A percentile compares a stretch with the other conserved stretches of the same genome.
These are phyloP conservation scores for Zizania latifolia DNA, from an alignment of 176 grass and related monocot genomes.

Conservation along the genomic window DNA sequence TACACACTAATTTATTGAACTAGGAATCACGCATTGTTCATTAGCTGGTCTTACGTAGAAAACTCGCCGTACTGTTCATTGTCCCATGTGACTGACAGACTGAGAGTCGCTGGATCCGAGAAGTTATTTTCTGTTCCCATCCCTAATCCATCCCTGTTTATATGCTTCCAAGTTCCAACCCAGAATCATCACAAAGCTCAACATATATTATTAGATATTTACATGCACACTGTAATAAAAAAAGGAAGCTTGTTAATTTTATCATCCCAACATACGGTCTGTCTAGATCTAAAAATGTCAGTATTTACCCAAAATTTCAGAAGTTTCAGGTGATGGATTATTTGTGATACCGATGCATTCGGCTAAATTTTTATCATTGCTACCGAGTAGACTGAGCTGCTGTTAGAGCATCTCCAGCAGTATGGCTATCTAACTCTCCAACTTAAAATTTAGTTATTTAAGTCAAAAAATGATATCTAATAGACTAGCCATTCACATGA, in stretches of 20 bases:
- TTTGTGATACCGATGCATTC: neutral
- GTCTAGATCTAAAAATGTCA: neutral
- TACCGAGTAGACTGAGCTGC: neutral
- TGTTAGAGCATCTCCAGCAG: no score
- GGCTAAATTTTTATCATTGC: neutral
- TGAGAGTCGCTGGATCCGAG: constrained; percentile 14
- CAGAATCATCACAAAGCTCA: neutral
- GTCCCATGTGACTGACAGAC: neutral
- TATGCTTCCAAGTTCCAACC: neutral
- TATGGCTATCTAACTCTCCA: no score
- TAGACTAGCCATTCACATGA: no score
- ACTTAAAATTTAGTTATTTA: no score
- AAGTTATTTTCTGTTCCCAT: neutral
- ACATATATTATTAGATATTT: no score
- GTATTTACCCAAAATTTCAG: neutral
- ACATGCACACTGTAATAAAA: neutral
- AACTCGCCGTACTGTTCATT: neutral
- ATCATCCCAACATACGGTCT: neutral
- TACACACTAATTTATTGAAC: neutral
- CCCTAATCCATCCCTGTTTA: neutral
- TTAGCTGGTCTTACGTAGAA: neutral
- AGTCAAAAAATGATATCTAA: no score
- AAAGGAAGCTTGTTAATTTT: neutral
- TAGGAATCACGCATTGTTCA: neutral
- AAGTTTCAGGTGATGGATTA: no score